Evolutionary conservation across 1,139 yeast genomes (phyloP).

Genomic region (Pichia cactophila): DNA sequence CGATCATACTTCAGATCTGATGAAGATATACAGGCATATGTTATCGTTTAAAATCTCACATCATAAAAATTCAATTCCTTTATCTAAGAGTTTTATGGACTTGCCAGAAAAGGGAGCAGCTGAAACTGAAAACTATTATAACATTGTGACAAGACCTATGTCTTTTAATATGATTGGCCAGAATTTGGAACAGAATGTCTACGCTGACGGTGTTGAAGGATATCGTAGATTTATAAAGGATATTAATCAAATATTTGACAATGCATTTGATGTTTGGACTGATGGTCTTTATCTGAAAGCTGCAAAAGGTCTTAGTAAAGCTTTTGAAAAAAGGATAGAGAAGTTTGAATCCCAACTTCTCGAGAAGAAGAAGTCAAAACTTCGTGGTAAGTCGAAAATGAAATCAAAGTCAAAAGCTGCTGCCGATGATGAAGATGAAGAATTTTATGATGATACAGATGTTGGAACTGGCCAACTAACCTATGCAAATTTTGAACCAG

Average conservation of each 20-base stretch:
- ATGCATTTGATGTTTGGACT: slow-evolving; percentile 53
- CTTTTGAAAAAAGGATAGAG: slow-evolving; percentile 24
- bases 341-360: slow-evolving; percentile 21
- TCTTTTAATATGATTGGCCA: slow-evolving; percentile 42
- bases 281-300: slow-evolving; percentile 50
- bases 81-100: slow-evolving; percentile 29
- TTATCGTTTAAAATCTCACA: slow-evolving; percentile 16
- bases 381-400: slow-evolving; percentile 8
- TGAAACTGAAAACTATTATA: slow-evolving; percentile 72
- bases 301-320: slow-evolving; percentile 36
- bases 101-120: slow-evolving; percentile 49
- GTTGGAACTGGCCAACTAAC: not conserved
- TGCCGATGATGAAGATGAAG: not conserved
- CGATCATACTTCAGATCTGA: slow-evolving; percentile 13
- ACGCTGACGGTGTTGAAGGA: slow-evolving; percentile 31
- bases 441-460: not conserved
- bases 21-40: slow-evolving; percentile 13
- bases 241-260: slow-evolving; percentile 42
- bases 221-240: slow-evolving; percentile 44
- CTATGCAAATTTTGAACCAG: not conserved
- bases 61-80: slow-evolving; percentile 16
- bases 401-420: slow-evolving; percentile 6
- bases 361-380: slow-evolving; percentile 10
- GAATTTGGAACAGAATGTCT: slow-evolving; percentile 37
- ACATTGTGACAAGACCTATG: slow-evolving; percentile 51